Percentiles rank a stretch among this genome's conserved stretches.
Evolutionary conservation across 345 rosid species (phyloP).

Genomic region (Lenwebbia sp.): DNA sequence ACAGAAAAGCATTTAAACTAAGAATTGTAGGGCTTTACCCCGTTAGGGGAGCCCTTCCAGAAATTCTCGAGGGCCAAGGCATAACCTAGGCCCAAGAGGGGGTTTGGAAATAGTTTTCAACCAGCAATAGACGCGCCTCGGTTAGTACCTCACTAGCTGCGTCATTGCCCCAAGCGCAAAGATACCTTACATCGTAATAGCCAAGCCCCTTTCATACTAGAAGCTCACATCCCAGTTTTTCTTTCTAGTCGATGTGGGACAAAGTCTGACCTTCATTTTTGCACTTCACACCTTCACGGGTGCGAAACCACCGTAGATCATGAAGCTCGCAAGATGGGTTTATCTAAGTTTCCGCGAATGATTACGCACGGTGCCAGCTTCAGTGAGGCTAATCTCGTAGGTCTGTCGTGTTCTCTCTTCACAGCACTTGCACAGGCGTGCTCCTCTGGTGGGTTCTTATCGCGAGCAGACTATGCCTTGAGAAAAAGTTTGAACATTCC

Average conservation of each 20-base stretch:
- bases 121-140: constrained; percentile 39
- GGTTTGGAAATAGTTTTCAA: constrained; percentile 39
- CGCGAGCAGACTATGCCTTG: neutral
- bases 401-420: neutral
- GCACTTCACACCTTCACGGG: neutral
- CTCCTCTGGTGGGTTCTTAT: neutral
- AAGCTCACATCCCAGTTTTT: neutral
- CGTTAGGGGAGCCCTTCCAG: constrained; percentile 27
- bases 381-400: neutral
- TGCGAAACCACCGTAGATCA: neutral
- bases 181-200: rapidly evolving
- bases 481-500: neutral
- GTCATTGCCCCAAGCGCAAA: constrained; percentile 30
- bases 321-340: neutral
- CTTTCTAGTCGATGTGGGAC: neutral
- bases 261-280: neutral
- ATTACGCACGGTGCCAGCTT: neutral
- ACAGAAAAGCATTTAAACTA: neutral
- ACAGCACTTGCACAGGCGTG: neutral
- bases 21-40: constrained; percentile 11
- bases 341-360: neutral
- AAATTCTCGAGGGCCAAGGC: constrained; percentile 31
- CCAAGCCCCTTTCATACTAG: neutral
- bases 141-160: constrained; percentile 32
- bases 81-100: constrained; percentile 26